Conservation (phyloP, 1,284 basidiomycete genomes). For the Violaceomyces palustris region DNA sequence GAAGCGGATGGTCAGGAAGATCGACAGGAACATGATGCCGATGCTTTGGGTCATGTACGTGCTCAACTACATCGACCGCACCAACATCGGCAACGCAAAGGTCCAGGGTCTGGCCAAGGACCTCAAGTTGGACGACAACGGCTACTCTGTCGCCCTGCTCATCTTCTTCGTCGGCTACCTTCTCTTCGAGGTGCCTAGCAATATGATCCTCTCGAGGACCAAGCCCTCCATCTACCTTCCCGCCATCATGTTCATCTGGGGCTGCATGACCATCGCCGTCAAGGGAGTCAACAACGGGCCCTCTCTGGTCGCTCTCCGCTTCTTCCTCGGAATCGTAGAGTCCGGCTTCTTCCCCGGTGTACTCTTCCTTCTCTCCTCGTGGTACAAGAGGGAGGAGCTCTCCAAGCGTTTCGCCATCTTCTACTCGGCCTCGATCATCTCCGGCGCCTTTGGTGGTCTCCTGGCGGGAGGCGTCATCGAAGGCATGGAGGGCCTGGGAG, state of each 20-base stretch:
- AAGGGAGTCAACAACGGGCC: slow-evolving; percentile 6
- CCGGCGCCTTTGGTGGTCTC: slow-evolving; percentile 13
- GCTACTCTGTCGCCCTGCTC: slow-evolving; percentile 12
- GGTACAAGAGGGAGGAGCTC: slow-evolving; percentile 55
- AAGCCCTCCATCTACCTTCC: slow-evolving; percentile 32
- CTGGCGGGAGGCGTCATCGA: slow-evolving; percentile 4
- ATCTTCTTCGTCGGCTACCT: slow-evolving; percentile 22
- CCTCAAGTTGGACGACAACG: slow-evolving; percentile 9
- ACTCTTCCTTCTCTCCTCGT: slow-evolving; percentile 48
- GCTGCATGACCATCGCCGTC: slow-evolving; percentile 19
- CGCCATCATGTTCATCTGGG: slow-evolving; percentile 29
- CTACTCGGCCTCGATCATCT: slow-evolving; percentile 53
- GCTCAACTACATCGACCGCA: slow-evolving; percentile 19
- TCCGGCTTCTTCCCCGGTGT: slow-evolving; percentile 33
- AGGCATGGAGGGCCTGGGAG: slow-evolving; percentile 4
- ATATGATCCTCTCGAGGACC: slow-evolving; percentile 18
- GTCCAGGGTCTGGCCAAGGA: slow-evolving; percentile 10
- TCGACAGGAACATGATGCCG: slow-evolving; percentile 52
- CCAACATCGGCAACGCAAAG: slow-evolving; percentile 18
- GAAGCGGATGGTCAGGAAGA: slow-evolving; percentile 52
- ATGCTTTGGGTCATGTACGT: slow-evolving; percentile 53
- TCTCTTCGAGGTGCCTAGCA: slow-evolving; percentile 22
- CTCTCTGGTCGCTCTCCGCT: slow-evolving; percentile 7
- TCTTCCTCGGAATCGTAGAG: slow-evolving; percentile 14
- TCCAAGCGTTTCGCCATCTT: slow-evolving; percentile 55